phyloP scores from a whole-genome alignment of 2,329 filamentous ascomycete species.

The Colletotrichum limetticola region DNA sequence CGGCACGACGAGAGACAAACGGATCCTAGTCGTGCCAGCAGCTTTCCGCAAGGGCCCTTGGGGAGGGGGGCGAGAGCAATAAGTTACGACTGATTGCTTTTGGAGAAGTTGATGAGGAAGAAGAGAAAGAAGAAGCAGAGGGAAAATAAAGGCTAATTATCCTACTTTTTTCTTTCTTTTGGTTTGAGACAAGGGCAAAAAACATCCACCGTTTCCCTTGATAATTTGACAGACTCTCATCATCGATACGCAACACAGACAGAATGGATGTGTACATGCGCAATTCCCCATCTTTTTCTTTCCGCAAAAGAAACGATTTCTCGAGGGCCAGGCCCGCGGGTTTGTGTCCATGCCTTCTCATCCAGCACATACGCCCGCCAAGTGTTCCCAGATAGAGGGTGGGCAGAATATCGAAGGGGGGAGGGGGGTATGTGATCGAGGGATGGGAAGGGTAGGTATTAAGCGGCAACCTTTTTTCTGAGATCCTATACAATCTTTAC shows the following conservation, averaged over 20 bases:
- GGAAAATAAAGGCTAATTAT: neutral
- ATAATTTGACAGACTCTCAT: neutral
- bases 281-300: neutral
- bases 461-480: neutral
- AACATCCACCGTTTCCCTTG: neutral
- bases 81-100: slow-evolving; percentile 18
- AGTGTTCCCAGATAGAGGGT: slow-evolving; percentile 7
- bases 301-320: slow-evolving; percentile 27
- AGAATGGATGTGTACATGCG: too few relatives aligned
- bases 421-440: neutral
- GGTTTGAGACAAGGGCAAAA: slow-evolving; percentile 3
- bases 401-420: neutral
- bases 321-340: neutral
- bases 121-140: too few relatives aligned
- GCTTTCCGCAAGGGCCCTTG: neutral
- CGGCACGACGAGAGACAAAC: neutral
- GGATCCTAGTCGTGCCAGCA: too few relatives aligned
- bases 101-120: neutral
- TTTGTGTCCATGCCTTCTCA: neutral
- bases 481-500: slow-evolving; percentile 11
- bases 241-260: slow-evolving; percentile 6
- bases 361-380: neutral
- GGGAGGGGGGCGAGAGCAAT: too few relatives aligned
- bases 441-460: neutral
- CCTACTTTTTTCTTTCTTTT: slow-evolving; percentile 9